phyloP scores from a whole-genome alignment of 75 land plant genomes.

The Selaginella tamariscina region DNA sequence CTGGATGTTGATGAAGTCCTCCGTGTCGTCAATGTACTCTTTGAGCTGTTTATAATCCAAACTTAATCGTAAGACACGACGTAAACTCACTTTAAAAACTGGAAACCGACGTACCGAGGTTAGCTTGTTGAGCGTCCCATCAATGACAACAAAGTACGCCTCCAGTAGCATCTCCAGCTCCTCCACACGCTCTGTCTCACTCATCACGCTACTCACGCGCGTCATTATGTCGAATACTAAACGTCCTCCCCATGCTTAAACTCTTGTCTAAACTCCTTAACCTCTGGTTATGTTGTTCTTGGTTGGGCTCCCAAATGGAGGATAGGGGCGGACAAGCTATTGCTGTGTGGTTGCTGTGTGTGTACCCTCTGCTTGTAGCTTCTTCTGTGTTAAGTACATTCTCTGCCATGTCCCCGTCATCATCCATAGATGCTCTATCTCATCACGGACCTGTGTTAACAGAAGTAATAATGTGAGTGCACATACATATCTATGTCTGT shows the following conservation, averaged over 20 bases:
- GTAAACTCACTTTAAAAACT: not conserved
- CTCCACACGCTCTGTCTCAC: conserved; percentile 25
- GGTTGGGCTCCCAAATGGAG: conserved; percentile 11
- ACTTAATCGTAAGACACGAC: not conserved
- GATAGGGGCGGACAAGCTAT: not conserved
- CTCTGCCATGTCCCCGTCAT: conserved; percentile 84
- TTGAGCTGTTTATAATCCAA: conserved; percentile 27
- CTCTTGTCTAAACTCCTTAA: conserved; percentile 2
- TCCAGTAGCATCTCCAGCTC: conserved; percentile 85
- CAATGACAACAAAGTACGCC: conserved; percentile 71
- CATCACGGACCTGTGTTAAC: conserved; percentile 59
- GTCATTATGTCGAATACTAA: not conserved
- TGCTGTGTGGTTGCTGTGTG: conserved; percentile 12
- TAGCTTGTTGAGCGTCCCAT: conserved; percentile 60
- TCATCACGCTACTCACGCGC: not conserved
- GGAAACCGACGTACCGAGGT: conserved; percentile 35
- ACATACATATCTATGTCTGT: no score
- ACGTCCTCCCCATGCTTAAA: not conserved
- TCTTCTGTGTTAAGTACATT: conserved; percentile 76
- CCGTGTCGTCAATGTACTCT: conserved; percentile 73
- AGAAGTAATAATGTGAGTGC: not conserved
- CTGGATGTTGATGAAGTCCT: conserved; percentile 69
- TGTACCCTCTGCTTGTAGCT: conserved; percentile 6
- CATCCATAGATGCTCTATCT: conserved; percentile 74
- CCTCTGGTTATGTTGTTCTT: not conserved